Evolutionary conservation across 2,329 filamentous ascomycete genomes (phyloP), one percentile per base, ranked within the genome.

Genomic region (Xylariomycetidae sp.): DNA sequence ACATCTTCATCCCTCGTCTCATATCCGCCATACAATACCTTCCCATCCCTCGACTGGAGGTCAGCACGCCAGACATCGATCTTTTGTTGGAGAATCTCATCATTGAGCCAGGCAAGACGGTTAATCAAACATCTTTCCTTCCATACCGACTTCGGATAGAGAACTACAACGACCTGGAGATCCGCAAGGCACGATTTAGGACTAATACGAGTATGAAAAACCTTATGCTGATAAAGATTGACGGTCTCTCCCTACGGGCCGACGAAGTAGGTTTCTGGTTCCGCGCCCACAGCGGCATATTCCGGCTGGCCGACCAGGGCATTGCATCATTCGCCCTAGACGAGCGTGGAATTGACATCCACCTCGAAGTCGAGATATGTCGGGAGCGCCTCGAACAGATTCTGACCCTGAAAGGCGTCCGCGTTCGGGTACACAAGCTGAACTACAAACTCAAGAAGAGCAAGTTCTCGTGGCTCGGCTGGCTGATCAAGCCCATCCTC

Each of bases 211-310:
- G 62, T 6, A 68, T 82, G 35, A 82, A 78, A 16, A 88, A 85
- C 0, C 67, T 85, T 3, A 72, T 92, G 44, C 85, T 84, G 1
- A 72, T 94, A 51, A 86, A 85, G 42, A 64, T 95, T 25, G 82
- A 88, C 43, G 90, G 90, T 0, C 64, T 97, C 7, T 94, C 88
- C 1, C 71, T 92, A 34, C 80, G 84, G 25, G 89, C 89, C 3
- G 80, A 90, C 16, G 88, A 96, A 42, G 70, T 97, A 19, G 90
- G 90, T 16, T 97, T 89, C 64, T 94, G 89, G 79, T 66, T 96
- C 19, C 83, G 85, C 8, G 72, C 85, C 0, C 89, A 92, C 56
- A 78, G 80, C 11, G 81, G 86, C 3, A 57, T 94, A 2, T 67
- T 94, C 30, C 79, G 80, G 16, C 70, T 95, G 18, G 76, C 78